Evolutionary conservation across 2,329 filamentous ascomycete species (phyloP).

Genomic region (Verticillium nubilum): DNA sequence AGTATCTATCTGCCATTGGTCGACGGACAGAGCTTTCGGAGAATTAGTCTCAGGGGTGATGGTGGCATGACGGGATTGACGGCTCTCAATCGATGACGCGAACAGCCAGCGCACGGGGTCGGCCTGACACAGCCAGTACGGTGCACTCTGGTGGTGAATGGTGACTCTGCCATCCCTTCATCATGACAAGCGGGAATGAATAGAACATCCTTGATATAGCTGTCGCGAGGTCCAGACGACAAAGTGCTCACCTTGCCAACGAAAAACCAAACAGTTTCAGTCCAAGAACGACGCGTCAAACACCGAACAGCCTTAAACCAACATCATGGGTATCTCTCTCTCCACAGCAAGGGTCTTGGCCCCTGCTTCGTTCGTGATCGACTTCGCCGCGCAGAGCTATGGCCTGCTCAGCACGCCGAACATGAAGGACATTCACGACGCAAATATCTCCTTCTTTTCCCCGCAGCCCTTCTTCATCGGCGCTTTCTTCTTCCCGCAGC

Average conservation of each 20-base stretch:
- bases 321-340: slow-evolving; percentile 44
- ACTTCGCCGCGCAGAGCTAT: slow-evolving; percentile 55
- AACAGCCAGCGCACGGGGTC: neutral
- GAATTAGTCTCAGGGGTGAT: too few species aligned
- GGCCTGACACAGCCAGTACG: too few species aligned
- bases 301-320: too few species aligned
- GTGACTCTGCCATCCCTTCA: neutral
- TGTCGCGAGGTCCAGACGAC: too few species aligned
- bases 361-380: slow-evolving; percentile 47
- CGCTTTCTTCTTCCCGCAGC: slow-evolving; percentile 56
- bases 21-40: too few species aligned
- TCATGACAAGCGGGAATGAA: too few species aligned
- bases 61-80: neutral
- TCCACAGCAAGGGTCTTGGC: slow-evolving; percentile 49
- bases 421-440: slow-evolving; percentile 55
- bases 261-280: too few species aligned
- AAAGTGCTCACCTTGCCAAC: too few species aligned
- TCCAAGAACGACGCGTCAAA: too few species aligned
- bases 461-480: slow-evolving; percentile 55
- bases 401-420: slow-evolving; percentile 50
- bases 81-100: neutral
- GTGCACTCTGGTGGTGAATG: too few species aligned
- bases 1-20: too few species aligned
- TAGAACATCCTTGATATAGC: too few species aligned
- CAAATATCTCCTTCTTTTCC: slow-evolving; percentile 52